A percentile compares a stretch with the other conserved stretches of the same genome.
Conservation (phyloP, 768 basidiomycete species). For the Panellus pusillus region DNA sequence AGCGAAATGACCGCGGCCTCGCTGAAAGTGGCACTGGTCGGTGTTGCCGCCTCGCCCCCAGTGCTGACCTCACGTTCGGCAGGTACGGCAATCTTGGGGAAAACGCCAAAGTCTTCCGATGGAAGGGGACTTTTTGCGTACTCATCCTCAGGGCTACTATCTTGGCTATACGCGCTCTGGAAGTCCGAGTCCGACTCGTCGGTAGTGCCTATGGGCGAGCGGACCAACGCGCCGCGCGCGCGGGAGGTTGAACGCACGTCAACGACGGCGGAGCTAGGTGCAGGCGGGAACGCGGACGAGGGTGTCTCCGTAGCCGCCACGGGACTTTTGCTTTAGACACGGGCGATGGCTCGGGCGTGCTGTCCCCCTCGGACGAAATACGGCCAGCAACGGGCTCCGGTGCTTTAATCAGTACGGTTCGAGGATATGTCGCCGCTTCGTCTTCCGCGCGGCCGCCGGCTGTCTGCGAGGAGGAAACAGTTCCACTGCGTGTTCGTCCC, state of each 20-base stretch:
- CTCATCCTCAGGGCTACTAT: slow-evolving; percentile 24
- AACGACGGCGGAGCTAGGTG: slow-evolving; percentile 1
- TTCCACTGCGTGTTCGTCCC: slow-evolving; percentile 57
- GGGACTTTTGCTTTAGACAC: slow-evolving; percentile 31
- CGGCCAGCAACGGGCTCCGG: slow-evolving; percentile 36
- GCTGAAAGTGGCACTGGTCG: neutral
- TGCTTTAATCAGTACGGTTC: slow-evolving; percentile 28
- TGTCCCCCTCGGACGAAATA: slow-evolving; percentile 38
- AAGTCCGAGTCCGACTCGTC: slow-evolving; percentile 86
- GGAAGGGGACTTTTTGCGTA: slow-evolving; percentile 21
- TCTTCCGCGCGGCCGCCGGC: slow-evolving; percentile 29
- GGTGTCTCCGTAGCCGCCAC: slow-evolving; percentile 28
- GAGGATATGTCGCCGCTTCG: slow-evolving; percentile 26
- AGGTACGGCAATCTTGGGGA: neutral
- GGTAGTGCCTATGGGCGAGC: slow-evolving; percentile 36
- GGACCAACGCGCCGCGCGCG: neutral
- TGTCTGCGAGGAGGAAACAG: slow-evolving; percentile 62
- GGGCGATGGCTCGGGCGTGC: slow-evolving; percentile 31
- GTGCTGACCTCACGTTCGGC: too few relatives aligned
- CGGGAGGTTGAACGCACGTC: slow-evolving; percentile 8
- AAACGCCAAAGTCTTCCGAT: slow-evolving; percentile 29
- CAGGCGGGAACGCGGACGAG: slow-evolving; percentile 24
- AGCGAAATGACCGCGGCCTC: neutral
- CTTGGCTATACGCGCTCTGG: slow-evolving; percentile 68
- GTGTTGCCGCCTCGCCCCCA: too few relatives aligned